Base-by-base conservation (phyloP, 805 yeast genomes). In the Candida anglica region DNA sequence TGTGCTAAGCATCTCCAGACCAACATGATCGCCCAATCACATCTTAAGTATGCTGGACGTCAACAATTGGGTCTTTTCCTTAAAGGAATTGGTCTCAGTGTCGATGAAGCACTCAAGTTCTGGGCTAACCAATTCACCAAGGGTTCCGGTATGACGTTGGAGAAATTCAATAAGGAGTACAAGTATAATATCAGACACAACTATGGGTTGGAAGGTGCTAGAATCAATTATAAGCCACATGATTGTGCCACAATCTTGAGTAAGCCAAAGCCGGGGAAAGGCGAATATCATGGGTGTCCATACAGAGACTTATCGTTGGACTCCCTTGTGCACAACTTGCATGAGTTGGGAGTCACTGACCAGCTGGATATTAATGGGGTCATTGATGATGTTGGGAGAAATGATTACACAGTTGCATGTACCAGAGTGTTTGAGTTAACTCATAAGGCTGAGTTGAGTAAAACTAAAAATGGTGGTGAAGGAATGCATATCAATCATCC, bases 251-350 rank as follows among this genome's bases (percentile, higher is more conserved):
- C 81, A 2, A 86, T 93, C 27, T 58, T 86, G 38, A 69, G 77
- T 18, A 80, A 80, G 45, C 86, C 87, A 6, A 73, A 79, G 42
- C 88, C 95, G 0, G 62, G 69, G 29, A 68, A 72, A 30, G 72
- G 70, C 27, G 95, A 89, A 45, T 73, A 64, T 39, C 96, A 91
- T 53, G 98, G 98, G 2, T 91, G 98, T 58, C 97, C 98, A 4
- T 93, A 85, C 59, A 67, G 95, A 35, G 91, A 84, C 48, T 64
- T 84, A 48, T 68, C 74, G 9, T 53, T 74, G n/a, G 94, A 86
- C 28, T 71, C 74, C 34, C 65, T 93, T 31, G 66, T 73, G 5
- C 44, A 48, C 3, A 75, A 76, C 40, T 65, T 93, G 43, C 60
- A 64, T 26, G 72, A 66, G 15, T 73, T 86, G 77, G 91, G 89